Percentiles rank a stretch among this genome's conserved stretches.
Conservation (phyloP, 805 yeast genomes). For the Saccharomyces kudriavzevii region DNA sequence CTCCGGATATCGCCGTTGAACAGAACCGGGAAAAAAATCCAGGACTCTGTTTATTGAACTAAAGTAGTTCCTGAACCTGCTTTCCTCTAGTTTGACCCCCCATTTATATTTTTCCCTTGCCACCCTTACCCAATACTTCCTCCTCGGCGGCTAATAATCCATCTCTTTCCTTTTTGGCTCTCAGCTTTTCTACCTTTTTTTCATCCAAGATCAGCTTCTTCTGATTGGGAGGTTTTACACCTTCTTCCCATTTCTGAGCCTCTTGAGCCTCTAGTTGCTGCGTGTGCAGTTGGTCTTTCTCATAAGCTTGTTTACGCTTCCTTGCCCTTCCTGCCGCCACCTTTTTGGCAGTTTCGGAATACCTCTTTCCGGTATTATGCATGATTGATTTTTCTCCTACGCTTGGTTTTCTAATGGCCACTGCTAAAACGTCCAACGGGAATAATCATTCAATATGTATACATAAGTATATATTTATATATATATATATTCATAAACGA, state of each 20-base stretch:
- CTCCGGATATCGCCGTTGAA: neutral
- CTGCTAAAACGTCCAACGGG: no score
- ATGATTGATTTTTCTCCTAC: neutral
- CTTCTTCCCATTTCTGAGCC: constrained; percentile 23
- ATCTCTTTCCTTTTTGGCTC: constrained; percentile 21
- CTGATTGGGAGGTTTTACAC: constrained; percentile 14
- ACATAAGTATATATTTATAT: neutral
- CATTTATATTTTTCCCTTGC: constrained; percentile 6
- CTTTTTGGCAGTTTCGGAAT: constrained; percentile 24
- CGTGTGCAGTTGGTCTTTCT: constrained; percentile 14
- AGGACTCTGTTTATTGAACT: constrained; percentile 33
- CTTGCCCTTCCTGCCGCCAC: constrained; percentile 25
- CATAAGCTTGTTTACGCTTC: constrained; percentile 21
- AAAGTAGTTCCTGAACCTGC: neutral
- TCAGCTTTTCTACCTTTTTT: constrained; percentile 14
- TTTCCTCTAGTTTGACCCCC: neutral
- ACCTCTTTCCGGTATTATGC: constrained; percentile 23
- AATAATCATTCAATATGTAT: no score
- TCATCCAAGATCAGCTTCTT: constrained; percentile 15
- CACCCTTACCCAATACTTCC: constrained; percentile 15
- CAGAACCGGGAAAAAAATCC: neutral
- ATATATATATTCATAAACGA: neutral
- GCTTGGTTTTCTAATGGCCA: neutral
- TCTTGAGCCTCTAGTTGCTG: constrained; percentile 17
- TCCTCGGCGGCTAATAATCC: constrained; percentile 23